Conservation (phyloP, 139 green algal species). For the Chlamydomonas sp. region DNA sequence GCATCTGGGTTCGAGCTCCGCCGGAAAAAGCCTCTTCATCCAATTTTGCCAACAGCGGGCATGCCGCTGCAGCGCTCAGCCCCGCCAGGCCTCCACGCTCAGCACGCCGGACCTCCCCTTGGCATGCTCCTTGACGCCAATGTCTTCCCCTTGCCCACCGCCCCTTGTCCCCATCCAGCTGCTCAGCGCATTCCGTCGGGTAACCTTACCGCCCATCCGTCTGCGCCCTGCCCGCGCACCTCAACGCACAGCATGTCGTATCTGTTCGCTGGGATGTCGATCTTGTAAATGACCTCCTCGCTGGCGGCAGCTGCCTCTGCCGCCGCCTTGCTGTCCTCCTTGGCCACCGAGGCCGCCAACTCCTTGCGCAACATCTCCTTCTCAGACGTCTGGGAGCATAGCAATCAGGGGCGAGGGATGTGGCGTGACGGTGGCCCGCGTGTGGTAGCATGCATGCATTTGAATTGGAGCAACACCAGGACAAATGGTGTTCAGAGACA, state of each 20-base stretch:
- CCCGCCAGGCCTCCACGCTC: too few species aligned
- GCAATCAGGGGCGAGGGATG: too few species aligned
- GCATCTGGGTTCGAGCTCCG: too few species aligned
- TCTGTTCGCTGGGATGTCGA: constrained; percentile 99
- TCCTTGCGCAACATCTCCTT: constrained; percentile 95
- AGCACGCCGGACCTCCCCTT: too few species aligned
- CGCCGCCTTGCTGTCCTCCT: constrained; percentile 22
- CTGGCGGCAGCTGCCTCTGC: constrained; percentile 50
- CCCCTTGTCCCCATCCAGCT: background rate
- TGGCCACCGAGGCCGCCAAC: constrained; percentile 39
- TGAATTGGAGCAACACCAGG: too few species aligned
- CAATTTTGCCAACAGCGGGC: too few species aligned
- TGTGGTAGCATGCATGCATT: background rate
- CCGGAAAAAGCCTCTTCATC: too few species aligned
- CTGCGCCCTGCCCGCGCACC: background rate
- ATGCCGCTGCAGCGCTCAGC: too few species aligned
- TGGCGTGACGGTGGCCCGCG: background rate
- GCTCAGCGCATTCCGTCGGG: too few species aligned
- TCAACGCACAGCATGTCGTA: constrained; percentile 99
- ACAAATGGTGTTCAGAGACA: background rate
- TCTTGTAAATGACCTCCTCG: constrained; percentile 98
- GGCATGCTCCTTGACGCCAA: too few species aligned
- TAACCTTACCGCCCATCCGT: background rate
- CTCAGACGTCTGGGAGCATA: constrained; percentile 83
- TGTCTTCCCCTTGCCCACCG: background rate